Evolutionary conservation across 176 grass and related monocot species (phyloP).

Genomic region (Chloris gayana): DNA sequence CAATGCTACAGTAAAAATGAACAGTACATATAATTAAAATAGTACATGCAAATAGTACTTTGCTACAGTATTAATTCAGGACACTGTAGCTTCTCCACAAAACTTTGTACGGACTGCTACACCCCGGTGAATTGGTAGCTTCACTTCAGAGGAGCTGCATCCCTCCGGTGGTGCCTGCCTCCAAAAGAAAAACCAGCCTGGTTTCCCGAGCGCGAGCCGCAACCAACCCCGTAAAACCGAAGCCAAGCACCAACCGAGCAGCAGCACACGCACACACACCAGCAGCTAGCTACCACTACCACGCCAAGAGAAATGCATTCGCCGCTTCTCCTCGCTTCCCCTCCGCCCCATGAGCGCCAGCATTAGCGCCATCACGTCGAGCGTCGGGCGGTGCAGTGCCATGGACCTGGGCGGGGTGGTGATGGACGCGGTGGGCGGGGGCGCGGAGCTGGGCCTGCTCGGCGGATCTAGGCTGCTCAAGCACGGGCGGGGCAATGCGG

Average conservation of each 20-base stretch:
- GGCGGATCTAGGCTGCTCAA: conserved; percentile 67
- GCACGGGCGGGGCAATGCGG: conserved; percentile 65
- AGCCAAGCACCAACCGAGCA: conserved; percentile 2
- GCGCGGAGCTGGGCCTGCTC: conserved; percentile 48
- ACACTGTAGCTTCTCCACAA: no score
- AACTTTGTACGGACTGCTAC: no score
- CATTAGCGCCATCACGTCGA: conserved; percentile 10
- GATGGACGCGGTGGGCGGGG: conserved; percentile 52
- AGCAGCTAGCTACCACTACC: not conserved
- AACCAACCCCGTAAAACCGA: conserved; percentile 36
- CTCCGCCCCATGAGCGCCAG: conserved; percentile 25
- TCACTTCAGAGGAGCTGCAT: no score
- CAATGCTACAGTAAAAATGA: no score
- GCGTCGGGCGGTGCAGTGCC: not conserved
- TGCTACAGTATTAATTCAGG: no score
- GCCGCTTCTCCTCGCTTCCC: not conserved
- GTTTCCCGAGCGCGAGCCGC: conserved; percentile 62
- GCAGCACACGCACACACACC: not conserved
- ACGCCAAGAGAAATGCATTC: conserved; percentile 26
- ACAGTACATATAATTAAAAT: no score
- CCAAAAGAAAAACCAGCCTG: conserved; percentile 74
- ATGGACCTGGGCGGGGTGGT: conserved; percentile 63
- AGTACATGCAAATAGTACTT: no score
- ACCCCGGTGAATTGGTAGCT: no score
- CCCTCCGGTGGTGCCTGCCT: conserved; percentile 41